Evolutionary conservation across 306 rosid genomes (phyloP), one percentile per base, ranked within the genome.

Genomic region (Quercus cerris): DNA sequence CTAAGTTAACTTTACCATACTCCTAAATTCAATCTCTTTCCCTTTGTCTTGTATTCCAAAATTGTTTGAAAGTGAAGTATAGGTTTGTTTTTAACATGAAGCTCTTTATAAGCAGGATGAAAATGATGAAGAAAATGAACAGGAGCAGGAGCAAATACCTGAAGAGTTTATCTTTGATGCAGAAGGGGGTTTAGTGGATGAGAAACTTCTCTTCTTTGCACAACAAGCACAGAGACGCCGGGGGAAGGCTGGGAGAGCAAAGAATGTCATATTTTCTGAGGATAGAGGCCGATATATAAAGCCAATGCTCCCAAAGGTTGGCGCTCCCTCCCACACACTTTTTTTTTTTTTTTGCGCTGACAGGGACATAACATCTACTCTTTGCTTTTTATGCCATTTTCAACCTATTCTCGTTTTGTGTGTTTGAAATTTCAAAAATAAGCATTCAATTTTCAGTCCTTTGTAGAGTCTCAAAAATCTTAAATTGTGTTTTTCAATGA

Each of bases 191-290:
- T 81, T 95, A 85, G 97, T 89, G 73, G 99, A 95, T 84, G 99
- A 95, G 88, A 95, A 95, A 83, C 99, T 95, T 76, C 98, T 95
- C 85, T 86, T 95, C 89, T 93, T 95, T 80, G 97, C 98, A 64
- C 99, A 95, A 84, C 98, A 93, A 85, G 98, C 99, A 56, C 99
- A 95, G 83, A 93, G 94, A 77, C 91, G 92, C 46, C 90, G 82
- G 19, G 99, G 99, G 73, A 95, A 80, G 89, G 99, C 99, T 73
- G 99, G 99, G 56, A 88, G 99, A 84, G 97, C 98, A n/a, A 95
- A 93, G 87, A 95, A 95, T 86, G 96, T 95, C 57, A 95, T 95
- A 46, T 95, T 95, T 89, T 95, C 99, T 2, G 99, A 95, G 86
- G 99, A 95, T 77, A 93, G 99, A 86, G 99, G 99, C 30, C 87